A percentile compares a stretch with the other conserved stretches of the same genome.
Evolutionary conservation across 192 early-diverging fungal species (phyloP).

Genomic region (Coemansia sp.): DNA sequence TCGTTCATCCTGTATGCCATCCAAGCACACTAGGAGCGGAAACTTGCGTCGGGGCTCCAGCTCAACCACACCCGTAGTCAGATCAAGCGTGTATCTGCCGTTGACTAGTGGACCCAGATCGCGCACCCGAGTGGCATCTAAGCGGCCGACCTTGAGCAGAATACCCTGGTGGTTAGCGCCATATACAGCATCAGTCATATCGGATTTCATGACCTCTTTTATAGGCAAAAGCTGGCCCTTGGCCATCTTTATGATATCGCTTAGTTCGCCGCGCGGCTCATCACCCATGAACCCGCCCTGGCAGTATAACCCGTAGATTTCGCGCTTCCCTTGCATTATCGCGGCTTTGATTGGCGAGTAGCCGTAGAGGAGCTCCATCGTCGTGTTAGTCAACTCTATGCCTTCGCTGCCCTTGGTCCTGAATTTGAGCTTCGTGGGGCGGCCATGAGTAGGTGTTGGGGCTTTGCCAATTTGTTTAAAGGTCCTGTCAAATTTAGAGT

Average conservation of each 20-base stretch:
- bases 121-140: background rate
- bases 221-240: slow-evolving; percentile 16
- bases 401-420: background rate
- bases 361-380: slow-evolving; percentile 42
- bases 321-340: slow-evolving; percentile 27
- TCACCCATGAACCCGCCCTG: slow-evolving; percentile 25
- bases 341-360: slow-evolving; percentile 27
- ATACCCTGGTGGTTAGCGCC: slow-evolving; percentile 38
- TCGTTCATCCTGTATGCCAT: slow-evolving; percentile 38
- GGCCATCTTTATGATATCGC: slow-evolving; percentile 12
- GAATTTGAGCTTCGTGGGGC: background rate
- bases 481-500: background rate
- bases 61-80: background rate
- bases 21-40: slow-evolving; percentile 40
- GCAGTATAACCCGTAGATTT: slow-evolving; percentile 18
- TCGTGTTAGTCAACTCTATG: slow-evolving; percentile 2
- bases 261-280: slow-evolving; percentile 4
- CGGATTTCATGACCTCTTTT: background rate
- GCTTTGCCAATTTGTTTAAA: background rate
- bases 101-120: slow-evolving; percentile 11
- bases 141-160: slow-evolving; percentile 12
- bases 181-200: background rate
- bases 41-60: slow-evolving; percentile 25
- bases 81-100: slow-evolving; percentile 19
- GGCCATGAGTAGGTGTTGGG: background rate